Conservation (phyloP, 2,329 filamentous ascomycete genomes). For the Rhynchosporium secalis region DNA sequence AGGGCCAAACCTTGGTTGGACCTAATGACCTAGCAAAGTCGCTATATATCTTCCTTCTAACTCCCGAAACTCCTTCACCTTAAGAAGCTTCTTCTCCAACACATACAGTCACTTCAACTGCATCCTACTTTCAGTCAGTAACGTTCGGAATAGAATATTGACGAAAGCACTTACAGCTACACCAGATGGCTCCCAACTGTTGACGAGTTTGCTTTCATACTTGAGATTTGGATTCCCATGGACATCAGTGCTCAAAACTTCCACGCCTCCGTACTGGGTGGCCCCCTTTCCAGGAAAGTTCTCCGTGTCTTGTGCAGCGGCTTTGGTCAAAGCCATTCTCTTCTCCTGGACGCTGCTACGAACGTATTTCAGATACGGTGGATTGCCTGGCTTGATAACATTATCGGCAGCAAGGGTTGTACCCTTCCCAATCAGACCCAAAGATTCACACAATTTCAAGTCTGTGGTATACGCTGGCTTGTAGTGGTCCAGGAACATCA, state of each 20-base stretch:
- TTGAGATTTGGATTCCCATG: conserved; percentile 63
- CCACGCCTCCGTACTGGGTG: conserved; percentile 42
- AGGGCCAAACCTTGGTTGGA: too few species aligned
- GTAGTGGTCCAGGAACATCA: conserved; percentile 73
- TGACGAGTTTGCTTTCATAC: conserved; percentile 63
- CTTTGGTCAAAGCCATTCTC: conserved; percentile 48
- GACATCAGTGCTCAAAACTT: conserved; percentile 39
- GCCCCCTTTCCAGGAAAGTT: conserved; percentile 33
- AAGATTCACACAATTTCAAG: conserved; percentile 73
- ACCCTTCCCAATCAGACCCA: conserved; percentile 63
- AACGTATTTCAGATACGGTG: conserved; percentile 70
- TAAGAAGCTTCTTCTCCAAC: conserved; percentile 40
- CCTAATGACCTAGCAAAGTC: too few species aligned
- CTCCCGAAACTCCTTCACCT: neutral
- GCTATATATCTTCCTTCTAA: neutral
- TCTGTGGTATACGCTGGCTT: conserved; percentile 75
- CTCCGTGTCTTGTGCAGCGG: conserved; percentile 46
- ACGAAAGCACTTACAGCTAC: conserved; percentile 53
- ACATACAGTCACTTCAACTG: conserved; percentile 65
- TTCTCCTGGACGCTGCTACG: conserved; percentile 65
- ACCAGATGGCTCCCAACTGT: conserved; percentile 69
- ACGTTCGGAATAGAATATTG: neutral
- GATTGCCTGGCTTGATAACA: conserved; percentile 70
- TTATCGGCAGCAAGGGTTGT: conserved; percentile 69
- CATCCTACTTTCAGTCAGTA: conserved; percentile 50